These are phyloP conservation scores for Xylaria sp. DNA, from an alignment of 495 filamentous ascomycete genomes.

Conservation along the genomic window DNA sequence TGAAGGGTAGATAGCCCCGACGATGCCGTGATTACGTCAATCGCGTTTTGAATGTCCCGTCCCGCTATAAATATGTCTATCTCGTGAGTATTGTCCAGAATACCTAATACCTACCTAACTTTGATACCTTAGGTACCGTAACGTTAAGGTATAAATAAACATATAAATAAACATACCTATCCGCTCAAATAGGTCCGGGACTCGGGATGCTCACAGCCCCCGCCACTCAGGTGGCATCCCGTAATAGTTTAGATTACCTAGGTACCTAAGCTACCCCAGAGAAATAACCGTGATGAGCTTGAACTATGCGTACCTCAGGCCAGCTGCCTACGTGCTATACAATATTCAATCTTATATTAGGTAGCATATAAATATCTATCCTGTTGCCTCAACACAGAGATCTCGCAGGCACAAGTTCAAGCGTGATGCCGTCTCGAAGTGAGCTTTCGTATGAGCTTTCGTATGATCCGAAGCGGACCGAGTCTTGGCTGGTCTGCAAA, in stretches of 20 bases:
- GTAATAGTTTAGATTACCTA: background rate
- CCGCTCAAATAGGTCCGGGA: background rate
- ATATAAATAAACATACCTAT: too few relatives aligned
- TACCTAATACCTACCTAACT: too few relatives aligned
- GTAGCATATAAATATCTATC: background rate
- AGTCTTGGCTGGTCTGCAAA: conserved; percentile 65
- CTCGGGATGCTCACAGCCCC: background rate
- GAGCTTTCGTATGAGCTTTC: conserved; percentile 24
- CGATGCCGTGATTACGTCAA: background rate
- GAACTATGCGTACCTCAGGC: too few relatives aligned
- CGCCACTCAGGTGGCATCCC: background rate
- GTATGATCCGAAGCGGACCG: conserved; percentile 37
- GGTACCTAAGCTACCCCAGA: conserved; percentile 16
- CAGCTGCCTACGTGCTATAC: background rate
- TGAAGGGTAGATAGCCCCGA: background rate
- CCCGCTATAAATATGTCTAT: background rate
- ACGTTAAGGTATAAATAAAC: too few relatives aligned
- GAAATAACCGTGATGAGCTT: too few relatives aligned
- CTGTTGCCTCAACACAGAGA: background rate
- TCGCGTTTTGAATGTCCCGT: background rate
- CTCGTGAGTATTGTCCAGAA: background rate
- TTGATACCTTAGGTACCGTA: too few relatives aligned
- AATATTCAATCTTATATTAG: background rate
- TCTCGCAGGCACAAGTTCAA: background rate
- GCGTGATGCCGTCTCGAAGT: conserved; percentile 29